Conservation (phyloP, 805 yeast genomes). For the Vanderwaltozyma verrucispora region DNA sequence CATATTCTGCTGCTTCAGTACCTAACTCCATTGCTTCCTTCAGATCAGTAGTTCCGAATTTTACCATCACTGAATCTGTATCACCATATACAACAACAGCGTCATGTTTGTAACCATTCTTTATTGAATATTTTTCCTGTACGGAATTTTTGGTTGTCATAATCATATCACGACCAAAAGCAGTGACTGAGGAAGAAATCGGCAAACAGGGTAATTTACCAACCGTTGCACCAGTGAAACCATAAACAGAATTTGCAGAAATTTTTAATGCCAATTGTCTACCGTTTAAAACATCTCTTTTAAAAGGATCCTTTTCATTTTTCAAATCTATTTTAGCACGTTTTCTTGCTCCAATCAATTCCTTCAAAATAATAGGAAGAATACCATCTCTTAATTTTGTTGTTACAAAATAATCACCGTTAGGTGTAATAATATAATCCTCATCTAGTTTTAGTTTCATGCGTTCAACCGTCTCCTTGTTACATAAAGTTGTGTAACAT, state of each 20-base stretch:
- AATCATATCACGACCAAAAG: slow-evolving; percentile 96
- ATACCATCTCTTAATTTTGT: slow-evolving; percentile 64
- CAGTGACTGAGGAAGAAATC: slow-evolving; percentile 89
- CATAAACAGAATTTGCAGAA: slow-evolving; percentile 97
- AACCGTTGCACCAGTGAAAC: slow-evolving; percentile 97
- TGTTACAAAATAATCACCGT: slow-evolving; percentile 84
- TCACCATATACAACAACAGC: slow-evolving; percentile 95
- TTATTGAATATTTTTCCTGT: slow-evolving; percentile 64
- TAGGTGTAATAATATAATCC: slow-evolving; percentile 83
- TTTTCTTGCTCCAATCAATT: slow-evolving; percentile 83
- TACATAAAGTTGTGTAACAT: slow-evolving; percentile 85
- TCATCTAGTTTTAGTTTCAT: slow-evolving; percentile 52
- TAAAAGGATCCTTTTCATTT: slow-evolving; percentile 90
- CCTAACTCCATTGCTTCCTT: slow-evolving; percentile 85
- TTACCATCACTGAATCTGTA: slow-evolving; percentile 98
- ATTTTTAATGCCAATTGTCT: slow-evolving; percentile 93
- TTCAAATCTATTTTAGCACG: slow-evolving; percentile 84
- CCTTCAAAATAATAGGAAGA: slow-evolving; percentile 83
- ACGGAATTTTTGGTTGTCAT: slow-evolving; percentile 83
- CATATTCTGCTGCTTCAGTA: slow-evolving; percentile 85
- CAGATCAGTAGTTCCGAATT: slow-evolving; percentile 76
- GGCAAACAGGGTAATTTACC: slow-evolving; percentile 96
- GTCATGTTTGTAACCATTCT: slow-evolving; percentile 76
- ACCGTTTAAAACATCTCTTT: slow-evolving; percentile 88
- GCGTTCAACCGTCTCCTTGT: slow-evolving; percentile 55